Evolutionary conservation across 2,329 filamentous ascomycete genomes (phyloP).

Genomic region (Neonectria ditissima): DNA sequence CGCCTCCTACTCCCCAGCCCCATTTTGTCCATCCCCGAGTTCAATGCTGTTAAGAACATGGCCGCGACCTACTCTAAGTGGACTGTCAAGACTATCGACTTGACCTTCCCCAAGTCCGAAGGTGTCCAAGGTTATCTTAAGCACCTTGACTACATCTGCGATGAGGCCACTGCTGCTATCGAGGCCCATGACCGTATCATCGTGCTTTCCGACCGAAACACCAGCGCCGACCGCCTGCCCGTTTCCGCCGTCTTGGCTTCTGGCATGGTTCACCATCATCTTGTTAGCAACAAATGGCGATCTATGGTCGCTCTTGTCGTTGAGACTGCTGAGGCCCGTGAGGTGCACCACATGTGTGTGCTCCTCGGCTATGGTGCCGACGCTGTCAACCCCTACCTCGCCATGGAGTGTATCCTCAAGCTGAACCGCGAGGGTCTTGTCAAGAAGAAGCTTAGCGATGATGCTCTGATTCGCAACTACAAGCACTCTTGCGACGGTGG

Average conservation of each 20-base stretch:
- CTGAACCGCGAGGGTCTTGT: conserved; percentile 94
- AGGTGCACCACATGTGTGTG: conserved; percentile 99
- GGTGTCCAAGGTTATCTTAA: conserved; percentile 87
- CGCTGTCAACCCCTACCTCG: conserved; percentile 93
- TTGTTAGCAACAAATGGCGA: conserved; percentile 96
- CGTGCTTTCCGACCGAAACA: conserved; percentile 89
- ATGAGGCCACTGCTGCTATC: conserved; percentile 85
- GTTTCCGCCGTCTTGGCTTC: conserved; percentile 90
- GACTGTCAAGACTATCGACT: conserved; percentile 90
- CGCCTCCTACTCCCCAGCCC: conserved; percentile 89
- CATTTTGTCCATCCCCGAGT: conserved; percentile 88
- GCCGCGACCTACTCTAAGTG: conserved; percentile 78
- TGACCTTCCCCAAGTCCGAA: conserved; percentile 90
- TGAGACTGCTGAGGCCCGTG: conserved; percentile 94
- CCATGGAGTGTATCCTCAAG: conserved; percentile 97
- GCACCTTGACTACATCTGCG: conserved; percentile 89
- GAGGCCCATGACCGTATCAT: conserved; percentile 87
- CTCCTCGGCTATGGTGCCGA: conserved; percentile 95
- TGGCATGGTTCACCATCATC: conserved; percentile 93
- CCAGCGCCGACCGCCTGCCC: conserved; percentile 82
- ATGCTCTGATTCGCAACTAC: conserved; percentile 92
- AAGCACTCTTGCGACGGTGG: conserved; percentile 96
- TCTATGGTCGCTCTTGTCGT: conserved; percentile 87
- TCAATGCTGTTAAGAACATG: conserved; percentile 88
- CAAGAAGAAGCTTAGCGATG: conserved; percentile 85